A percentile compares a stretch with the other conserved stretches of the same genome.
Evolutionary conservation across 148 eudicot genomes (phyloP).

Genomic region (Vaccinium vitisidaea): DNA sequence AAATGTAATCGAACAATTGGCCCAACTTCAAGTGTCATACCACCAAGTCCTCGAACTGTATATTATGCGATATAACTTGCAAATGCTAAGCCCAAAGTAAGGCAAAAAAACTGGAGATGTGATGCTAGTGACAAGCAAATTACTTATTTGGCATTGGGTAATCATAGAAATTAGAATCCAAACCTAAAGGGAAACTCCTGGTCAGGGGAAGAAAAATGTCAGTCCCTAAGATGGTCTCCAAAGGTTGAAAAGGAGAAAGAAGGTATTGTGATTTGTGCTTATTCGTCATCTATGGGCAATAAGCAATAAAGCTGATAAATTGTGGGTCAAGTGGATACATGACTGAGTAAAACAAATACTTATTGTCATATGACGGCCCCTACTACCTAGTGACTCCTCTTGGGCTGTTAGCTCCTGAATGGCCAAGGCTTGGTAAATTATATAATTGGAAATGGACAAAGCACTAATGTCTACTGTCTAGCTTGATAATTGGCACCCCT

Average conservation of each 20-base stretch:
- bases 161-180: neutral
- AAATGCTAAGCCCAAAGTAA: neutral
- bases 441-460: too few relatives aligned
- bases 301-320: neutral
- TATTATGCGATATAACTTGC: neutral
- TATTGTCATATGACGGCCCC: too few relatives aligned
- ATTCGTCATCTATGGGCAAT: neutral
- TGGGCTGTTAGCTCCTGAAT: neutral
- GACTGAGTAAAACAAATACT: neutral
- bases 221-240: neutral
- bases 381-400: neutral
- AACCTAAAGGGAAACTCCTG: neutral
- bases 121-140: neutral
- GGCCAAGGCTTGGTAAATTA: neutral
- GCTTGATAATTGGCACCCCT: neutral
- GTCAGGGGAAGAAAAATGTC: neutral
- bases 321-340: neutral
- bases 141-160: neutral
- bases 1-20: neutral
- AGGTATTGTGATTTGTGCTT: neutral
- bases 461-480: neutral
- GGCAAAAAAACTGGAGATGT: neutral
- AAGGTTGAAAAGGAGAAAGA: neutral
- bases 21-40: neutral
- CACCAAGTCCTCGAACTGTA: neutral